phyloP scores from a whole-genome alignment of 169 alveolate species.

The Eimeria sp. region DNA sequence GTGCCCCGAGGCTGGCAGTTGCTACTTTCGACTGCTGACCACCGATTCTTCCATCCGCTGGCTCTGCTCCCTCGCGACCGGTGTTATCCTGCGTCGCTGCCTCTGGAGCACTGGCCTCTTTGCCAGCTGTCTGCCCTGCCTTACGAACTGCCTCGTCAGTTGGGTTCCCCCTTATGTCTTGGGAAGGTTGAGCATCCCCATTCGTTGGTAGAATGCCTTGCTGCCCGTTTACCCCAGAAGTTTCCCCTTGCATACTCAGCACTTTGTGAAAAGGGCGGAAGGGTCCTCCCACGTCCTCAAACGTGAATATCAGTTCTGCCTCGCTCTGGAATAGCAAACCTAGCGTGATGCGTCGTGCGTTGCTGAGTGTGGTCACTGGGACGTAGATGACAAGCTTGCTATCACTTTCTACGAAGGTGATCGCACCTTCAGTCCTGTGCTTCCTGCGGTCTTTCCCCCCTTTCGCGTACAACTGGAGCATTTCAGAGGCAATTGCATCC shows the following conservation, averaged over 20 bases:
- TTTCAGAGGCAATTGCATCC: slow-evolving; percentile 6
- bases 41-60: background rate
- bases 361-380: slow-evolving; percentile 3
- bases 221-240: background rate
- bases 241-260: background rate
- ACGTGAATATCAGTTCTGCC: slow-evolving; percentile 33
- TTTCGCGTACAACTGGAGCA: slow-evolving; percentile 46
- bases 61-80: background rate
- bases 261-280: slow-evolving; percentile 61
- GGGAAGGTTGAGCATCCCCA: background rate
- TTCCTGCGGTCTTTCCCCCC: slow-evolving; percentile 24
- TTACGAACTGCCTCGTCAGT: background rate
- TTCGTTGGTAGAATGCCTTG: background rate
- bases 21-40: background rate
- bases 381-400: background rate
- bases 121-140: slow-evolving; percentile 17
- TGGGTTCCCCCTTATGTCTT: background rate
- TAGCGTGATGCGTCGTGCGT: slow-evolving; percentile 4
- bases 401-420: background rate
- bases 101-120: slow-evolving; percentile 17
- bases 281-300: slow-evolving; percentile 36
- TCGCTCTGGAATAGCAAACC: background rate
- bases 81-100: background rate
- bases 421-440: background rate
- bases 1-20: background rate